Conservation (phyloP, 202 grass and related monocot genomes). For the Zoysia matrella region DNA sequence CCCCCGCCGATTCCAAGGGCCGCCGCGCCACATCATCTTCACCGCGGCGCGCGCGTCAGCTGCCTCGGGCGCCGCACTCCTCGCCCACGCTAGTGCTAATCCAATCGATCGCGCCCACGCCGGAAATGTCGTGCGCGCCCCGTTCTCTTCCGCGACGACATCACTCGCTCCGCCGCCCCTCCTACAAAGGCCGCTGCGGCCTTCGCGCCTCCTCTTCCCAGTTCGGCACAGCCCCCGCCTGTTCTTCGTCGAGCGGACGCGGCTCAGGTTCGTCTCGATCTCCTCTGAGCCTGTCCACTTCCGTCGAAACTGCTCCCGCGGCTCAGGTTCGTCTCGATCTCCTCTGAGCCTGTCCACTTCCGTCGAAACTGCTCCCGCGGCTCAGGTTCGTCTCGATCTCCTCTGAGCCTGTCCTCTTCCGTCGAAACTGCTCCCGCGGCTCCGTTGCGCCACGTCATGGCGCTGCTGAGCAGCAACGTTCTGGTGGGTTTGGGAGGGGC, state of each 20-base stretch:
- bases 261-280: conserved; percentile 27
- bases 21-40: too few relatives aligned
- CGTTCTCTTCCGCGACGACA: background rate
- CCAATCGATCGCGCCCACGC: conserved; percentile 15
- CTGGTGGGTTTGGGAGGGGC: too few relatives aligned
- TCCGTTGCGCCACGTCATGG: background rate
- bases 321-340: conserved; percentile 23
- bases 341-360: background rate
- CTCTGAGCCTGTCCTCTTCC: background rate
- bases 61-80: background rate
- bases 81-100: too few relatives aligned
- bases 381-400: conserved; percentile 22
- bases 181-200: background rate
- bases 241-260: background rate
- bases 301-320: background rate
- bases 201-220: background rate
- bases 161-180: background rate
- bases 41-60: conserved; percentile 30
- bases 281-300: background rate
- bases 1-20: too few relatives aligned
- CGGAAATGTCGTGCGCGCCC: conserved; percentile 43
- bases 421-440: background rate
- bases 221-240: background rate
- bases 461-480: too few relatives aligned
- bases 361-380: background rate